phyloP scores from a whole-genome alignment of 2,329 filamentous ascomycete genomes.

The Exserohilum rostratum region DNA sequence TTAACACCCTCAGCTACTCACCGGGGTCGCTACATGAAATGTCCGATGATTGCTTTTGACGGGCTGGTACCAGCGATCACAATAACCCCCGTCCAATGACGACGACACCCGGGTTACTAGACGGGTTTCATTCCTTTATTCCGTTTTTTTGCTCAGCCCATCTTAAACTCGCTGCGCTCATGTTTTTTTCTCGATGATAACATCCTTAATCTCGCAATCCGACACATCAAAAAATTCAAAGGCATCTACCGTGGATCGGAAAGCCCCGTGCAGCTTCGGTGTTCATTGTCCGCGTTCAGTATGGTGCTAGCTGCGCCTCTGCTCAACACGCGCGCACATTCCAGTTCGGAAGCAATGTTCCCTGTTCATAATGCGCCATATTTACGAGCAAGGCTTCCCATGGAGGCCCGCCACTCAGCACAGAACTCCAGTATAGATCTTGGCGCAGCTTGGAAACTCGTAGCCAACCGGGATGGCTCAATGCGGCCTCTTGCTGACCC shows the following conservation, averaged over 20 bases:
- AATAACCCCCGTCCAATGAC: neutral
- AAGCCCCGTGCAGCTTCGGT: neutral
- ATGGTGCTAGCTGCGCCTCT: neutral
- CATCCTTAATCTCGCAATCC: neutral
- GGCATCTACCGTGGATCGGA: neutral
- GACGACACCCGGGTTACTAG: neutral
- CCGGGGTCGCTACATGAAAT: neutral
- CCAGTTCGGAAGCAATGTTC: neutral
- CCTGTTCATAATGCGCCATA: neutral
- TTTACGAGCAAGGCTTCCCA: neutral
- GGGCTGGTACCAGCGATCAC: neutral
- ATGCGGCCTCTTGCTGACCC: neutral
- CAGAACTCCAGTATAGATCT: neutral
- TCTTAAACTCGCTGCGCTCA: neutral
- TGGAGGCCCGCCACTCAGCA: neutral
- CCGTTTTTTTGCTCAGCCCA: neutral
- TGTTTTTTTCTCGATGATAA: neutral
- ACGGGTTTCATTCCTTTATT: neutral
- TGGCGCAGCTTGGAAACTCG: neutral
- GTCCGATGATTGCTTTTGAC: neutral
- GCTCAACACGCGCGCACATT: neutral
- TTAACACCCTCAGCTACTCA: neutral
- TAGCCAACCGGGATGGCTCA: neutral
- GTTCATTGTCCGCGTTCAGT: neutral
- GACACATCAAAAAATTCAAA: neutral